Conservation (phyloP, 805 yeast species). For the Wickerhamiella cacticola region DNA sequence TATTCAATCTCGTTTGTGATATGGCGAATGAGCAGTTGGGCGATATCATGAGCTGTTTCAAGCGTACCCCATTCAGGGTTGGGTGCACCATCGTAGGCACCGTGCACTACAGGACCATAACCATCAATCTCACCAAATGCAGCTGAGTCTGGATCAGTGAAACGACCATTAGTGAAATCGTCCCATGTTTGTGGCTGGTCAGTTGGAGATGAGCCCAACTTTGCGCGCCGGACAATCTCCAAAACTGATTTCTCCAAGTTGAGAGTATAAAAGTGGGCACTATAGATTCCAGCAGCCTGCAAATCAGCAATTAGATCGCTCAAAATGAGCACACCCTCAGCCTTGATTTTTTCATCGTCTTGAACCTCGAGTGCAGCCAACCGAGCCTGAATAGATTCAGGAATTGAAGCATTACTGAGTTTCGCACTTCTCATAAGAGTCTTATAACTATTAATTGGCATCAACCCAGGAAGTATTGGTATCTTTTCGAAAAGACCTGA, state of each 20-base stretch:
- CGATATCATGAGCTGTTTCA: constrained; percentile 43
- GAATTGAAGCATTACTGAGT: constrained; percentile 80
- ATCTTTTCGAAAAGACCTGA: constrained; percentile 56
- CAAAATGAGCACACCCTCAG: constrained; percentile 67
- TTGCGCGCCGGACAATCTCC: constrained; percentile 56
- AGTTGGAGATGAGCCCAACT: constrained; percentile 25
- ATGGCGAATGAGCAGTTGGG: constrained; percentile 56
- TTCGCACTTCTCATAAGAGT: constrained; percentile 84
- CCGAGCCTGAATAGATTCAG: constrained; percentile 53
- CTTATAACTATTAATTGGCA: constrained; percentile 93
- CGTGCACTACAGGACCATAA: constrained; percentile 80
- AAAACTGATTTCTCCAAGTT: constrained; percentile 90
- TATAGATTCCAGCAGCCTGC: constrained; percentile 51
- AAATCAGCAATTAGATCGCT: constrained; percentile 66
- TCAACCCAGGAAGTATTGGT: constrained; percentile 92
- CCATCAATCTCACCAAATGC: constrained; percentile 98
- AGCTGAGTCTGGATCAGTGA: constrained; percentile 89
- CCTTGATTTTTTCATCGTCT: constrained; percentile 85
- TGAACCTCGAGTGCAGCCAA: constrained; percentile 59
- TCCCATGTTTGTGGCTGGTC: constrained; percentile 57
- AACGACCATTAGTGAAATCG: constrained; percentile 91
- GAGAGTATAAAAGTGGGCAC: constrained; percentile 85
- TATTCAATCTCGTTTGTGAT: constrained; percentile 62
- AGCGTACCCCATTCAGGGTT: constrained; percentile 75
- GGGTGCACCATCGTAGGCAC: constrained; percentile 52